phyloP scores from a whole-genome alignment of 2,329 filamentous ascomycete species.

The Raffaelea ambrosiae region DNA sequence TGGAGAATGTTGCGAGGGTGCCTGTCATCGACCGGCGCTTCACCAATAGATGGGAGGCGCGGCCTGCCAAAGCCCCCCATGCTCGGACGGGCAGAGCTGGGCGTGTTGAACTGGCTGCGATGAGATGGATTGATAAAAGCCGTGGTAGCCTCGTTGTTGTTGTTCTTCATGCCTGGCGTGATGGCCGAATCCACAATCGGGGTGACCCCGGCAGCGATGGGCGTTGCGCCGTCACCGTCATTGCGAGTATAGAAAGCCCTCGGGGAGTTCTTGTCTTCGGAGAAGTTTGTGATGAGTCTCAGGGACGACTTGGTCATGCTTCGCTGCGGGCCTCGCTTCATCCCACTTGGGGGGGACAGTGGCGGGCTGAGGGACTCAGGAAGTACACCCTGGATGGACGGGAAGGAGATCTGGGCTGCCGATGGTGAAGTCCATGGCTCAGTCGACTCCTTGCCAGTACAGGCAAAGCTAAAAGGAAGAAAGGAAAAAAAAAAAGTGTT shows the following conservation, averaged over 20 bases:
- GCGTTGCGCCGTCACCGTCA: slow-evolving; percentile 54
- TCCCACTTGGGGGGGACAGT: slow-evolving; percentile 58
- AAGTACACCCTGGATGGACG: slow-evolving; percentile 39
- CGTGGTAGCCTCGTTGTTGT: slow-evolving; percentile 55
- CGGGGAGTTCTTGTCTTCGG: slow-evolving; percentile 45
- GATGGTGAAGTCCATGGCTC: slow-evolving; percentile 86
- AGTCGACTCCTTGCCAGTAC: slow-evolving; percentile 74
- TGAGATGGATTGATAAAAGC: slow-evolving; percentile 60
- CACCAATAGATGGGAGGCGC: slow-evolving; percentile 71
- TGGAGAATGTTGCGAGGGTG: slow-evolving; percentile 21
- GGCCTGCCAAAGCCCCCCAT: slow-evolving; percentile 53
- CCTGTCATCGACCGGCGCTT: slow-evolving; percentile 37
- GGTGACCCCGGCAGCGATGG: slow-evolving; percentile 74
- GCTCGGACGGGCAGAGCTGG: slow-evolving; percentile 54
- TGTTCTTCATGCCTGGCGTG: slow-evolving; percentile 59
- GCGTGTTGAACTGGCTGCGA: slow-evolving; percentile 61
- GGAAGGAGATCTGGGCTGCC: slow-evolving; percentile 52
- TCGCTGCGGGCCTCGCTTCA: slow-evolving; percentile 49
- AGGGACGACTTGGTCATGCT: slow-evolving; percentile 72
- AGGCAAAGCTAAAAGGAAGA: slow-evolving; percentile 57
- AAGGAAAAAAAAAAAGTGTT: background rate
- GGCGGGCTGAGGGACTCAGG: slow-evolving; percentile 60
- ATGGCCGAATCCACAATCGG: slow-evolving; percentile 76
- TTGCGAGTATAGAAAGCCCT: slow-evolving; percentile 45
- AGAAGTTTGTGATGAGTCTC: slow-evolving; percentile 88